Evolutionary conservation across 768 basidiomycete genomes (phyloP).

Genomic region (Boletus edulis): DNA sequence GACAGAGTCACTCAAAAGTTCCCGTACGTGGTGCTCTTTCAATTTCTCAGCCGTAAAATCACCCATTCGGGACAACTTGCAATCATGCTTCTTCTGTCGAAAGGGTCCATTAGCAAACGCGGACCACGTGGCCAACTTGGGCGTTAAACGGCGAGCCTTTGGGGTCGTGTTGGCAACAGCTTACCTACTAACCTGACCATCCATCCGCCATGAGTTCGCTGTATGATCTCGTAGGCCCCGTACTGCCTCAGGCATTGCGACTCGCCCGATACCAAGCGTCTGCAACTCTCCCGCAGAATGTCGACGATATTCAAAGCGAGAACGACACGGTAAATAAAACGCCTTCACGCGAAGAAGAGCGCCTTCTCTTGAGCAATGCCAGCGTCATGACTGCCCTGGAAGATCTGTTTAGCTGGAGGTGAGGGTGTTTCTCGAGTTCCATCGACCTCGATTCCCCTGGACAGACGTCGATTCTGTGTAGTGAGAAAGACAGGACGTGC

Average conservation of each 20-base stretch:
- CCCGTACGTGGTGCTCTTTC: too few species aligned
- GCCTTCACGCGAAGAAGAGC: conserved; percentile 22
- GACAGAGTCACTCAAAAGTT: too few species aligned
- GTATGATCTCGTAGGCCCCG: conserved; percentile 26
- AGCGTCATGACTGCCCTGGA: conserved; percentile 28
- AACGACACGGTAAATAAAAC: conserved; percentile 14
- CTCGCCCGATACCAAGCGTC: conserved; percentile 6
- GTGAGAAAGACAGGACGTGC: conserved; percentile 33
- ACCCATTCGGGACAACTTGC: too few species aligned
- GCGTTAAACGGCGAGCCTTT: not conserved
- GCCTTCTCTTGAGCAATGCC: conserved; percentile 21
- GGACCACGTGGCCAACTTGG: too few species aligned
- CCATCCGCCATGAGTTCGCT: not conserved
- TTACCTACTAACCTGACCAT: not conserved
- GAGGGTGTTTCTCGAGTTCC: conserved; percentile 11
- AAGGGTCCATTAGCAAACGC: too few species aligned
- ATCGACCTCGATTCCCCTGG: not conserved
- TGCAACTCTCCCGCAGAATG: not conserved
- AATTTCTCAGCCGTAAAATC: too few species aligned
- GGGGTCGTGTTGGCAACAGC: not conserved
- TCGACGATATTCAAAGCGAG: not conserved
- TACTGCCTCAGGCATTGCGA: conserved; percentile 26
- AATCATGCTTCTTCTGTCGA: too few species aligned
- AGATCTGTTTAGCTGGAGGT: conserved; percentile 39
- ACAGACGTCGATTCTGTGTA: not conserved